A percentile compares a stretch with the other conserved stretches of the same genome.
phyloP scores from a whole-genome alignment of 2,329 filamentous ascomycete species.

The Colletotrichum costaricense region DNA sequence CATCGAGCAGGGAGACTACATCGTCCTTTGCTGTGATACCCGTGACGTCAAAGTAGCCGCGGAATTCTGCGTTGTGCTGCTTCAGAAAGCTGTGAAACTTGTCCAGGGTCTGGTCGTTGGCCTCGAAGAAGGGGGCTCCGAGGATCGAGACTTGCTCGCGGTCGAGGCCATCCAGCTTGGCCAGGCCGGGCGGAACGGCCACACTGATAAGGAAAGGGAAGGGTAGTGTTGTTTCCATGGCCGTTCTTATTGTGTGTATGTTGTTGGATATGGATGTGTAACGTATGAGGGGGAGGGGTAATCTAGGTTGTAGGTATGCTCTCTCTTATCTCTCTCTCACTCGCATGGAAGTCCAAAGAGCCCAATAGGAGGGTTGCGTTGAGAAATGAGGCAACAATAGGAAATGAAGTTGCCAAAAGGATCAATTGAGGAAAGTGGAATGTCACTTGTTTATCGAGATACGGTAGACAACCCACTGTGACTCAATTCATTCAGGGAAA shows the following conservation, averaged over 20 bases:
- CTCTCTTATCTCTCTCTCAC: conserved; percentile 1
- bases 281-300: conserved; percentile 6
- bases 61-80: conserved; percentile 62
- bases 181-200: conserved; percentile 60
- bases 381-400: not conserved
- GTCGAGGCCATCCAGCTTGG: conserved; percentile 63
- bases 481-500: conserved; percentile 27
- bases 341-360: not conserved
- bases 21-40: conserved; percentile 76
- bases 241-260: conserved; percentile 31
- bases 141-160: conserved; percentile 69
- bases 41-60: conserved; percentile 82
- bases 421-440: conserved; percentile 25
- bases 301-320: not conserved
- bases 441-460: conserved; percentile 32
- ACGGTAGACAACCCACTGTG: conserved; percentile 12
- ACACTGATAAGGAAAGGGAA: conserved; percentile 73
- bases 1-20: conserved; percentile 83
- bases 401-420: not conserved
- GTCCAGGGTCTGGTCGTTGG: conserved; percentile 58
- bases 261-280: not conserved
- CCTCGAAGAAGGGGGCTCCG: conserved; percentile 69
- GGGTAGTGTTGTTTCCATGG: conserved; percentile 73
- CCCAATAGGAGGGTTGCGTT: not conserved
- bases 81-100: conserved; percentile 60